Conservation (phyloP, 176 grass and related monocot genomes). For the Eragrostis nindensis region DNA sequence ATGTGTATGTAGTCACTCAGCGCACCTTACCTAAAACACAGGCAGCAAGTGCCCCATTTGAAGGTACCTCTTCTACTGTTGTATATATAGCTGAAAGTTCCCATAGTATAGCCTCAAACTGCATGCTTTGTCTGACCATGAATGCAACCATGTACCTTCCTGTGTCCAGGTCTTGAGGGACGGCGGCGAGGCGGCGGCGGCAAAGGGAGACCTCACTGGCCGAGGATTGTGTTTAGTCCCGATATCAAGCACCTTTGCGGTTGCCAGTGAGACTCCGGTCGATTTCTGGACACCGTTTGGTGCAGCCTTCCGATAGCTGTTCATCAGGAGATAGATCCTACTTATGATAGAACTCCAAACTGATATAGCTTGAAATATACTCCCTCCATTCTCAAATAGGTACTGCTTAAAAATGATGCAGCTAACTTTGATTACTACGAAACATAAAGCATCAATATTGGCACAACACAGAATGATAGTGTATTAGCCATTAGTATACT, state of each 20-base stretch:
- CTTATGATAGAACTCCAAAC: constrained; percentile 6
- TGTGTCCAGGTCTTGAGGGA: constrained; percentile 31
- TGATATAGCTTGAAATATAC: not conserved
- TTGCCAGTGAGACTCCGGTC: constrained; percentile 64
- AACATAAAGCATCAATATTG: not conserved
- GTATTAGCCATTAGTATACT: not conserved
- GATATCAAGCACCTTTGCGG: constrained; percentile 79
- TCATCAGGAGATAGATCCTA: not conserved
- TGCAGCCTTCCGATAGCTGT: constrained; percentile 61
- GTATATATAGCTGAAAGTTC: not conserved
- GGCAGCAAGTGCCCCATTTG: constrained; percentile 66
- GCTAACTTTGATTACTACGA: not conserved
- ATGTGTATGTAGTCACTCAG: constrained; percentile 56
- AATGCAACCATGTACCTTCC: not conserved
- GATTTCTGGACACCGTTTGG: constrained; percentile 88
- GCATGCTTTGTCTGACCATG: not conserved
- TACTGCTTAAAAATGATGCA: not conserved
- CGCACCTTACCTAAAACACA: constrained; percentile 80
- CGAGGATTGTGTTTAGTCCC: constrained; percentile 91
- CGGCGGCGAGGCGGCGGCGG: constrained; percentile 32
- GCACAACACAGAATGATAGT: not conserved
- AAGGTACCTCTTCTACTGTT: constrained; percentile 41
- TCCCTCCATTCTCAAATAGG: not conserved
- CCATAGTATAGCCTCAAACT: not conserved
- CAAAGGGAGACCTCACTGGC: constrained; percentile 53